Evolutionary conservation across 352 stramenopile genomes (phyloP).

Genomic region (Globisporangium emineosum): DNA sequence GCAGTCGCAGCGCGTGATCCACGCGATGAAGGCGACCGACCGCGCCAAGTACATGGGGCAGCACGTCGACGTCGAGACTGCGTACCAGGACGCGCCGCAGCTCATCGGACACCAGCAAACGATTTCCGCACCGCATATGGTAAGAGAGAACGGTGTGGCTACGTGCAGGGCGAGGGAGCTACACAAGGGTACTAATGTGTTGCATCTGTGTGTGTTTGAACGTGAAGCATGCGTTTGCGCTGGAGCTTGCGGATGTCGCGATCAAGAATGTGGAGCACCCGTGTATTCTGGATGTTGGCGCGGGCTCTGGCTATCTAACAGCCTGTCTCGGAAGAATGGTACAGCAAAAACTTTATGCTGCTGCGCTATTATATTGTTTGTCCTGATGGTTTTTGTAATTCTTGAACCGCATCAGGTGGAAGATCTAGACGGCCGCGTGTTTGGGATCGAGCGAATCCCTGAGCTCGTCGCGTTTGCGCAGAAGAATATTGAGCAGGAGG

Average conservation of each 20-base stretch:
- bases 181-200: too few relatives aligned
- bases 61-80: constrained; percentile 28
- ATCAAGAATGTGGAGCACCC: constrained; percentile 37
- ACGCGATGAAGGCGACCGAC: constrained; percentile 79
- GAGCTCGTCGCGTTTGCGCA: constrained; percentile 79
- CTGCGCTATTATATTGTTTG: background rate
- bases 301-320: constrained; percentile 94
- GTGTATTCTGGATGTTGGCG: constrained; percentile 93
- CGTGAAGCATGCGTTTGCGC: constrained; percentile 66
- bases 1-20: constrained; percentile 51
- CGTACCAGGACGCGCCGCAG: constrained; percentile 84
- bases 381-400: background rate
- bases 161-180: too few relatives aligned
- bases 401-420: constrained; percentile 17
- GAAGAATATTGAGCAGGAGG: constrained; percentile 79
- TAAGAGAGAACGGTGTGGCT: constrained; percentile 9
- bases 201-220: too few relatives aligned
- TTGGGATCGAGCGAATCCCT: constrained; percentile 90
- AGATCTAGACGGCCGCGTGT: constrained; percentile 45
- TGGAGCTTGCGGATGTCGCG: constrained; percentile 73
- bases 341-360: constrained; percentile 13
- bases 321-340: constrained; percentile 90
- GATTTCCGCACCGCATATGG: constrained; percentile 91
- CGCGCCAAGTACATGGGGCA: constrained; percentile 47
- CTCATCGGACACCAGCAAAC: constrained; percentile 81